A percentile compares a stretch with the other conserved stretches of the same genome.
These are phyloP conservation scores for Aspergillus carlsbadensis DNA, from an alignment of 495 filamentous ascomycete species.

Conservation along the genomic window DNA sequence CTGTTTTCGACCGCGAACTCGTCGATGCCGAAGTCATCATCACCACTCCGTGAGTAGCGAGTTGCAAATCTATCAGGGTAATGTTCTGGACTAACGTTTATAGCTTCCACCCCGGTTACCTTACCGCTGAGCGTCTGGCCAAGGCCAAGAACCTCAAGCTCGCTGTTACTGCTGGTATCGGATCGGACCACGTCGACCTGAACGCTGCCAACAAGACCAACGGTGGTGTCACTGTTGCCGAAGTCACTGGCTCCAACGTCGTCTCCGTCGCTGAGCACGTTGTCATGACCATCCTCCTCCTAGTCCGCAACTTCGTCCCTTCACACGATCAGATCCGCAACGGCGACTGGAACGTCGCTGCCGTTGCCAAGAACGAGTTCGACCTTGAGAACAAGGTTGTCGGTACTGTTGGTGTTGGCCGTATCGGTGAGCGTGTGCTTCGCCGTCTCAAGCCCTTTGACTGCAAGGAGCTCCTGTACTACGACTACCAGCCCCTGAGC, in stretches of 20 bases:
- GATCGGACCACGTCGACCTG: constrained; percentile 96
- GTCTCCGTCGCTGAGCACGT: constrained; percentile 93
- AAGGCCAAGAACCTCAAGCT: constrained; percentile 99
- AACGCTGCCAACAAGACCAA: constrained; percentile 98
- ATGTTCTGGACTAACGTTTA: constrained; percentile 19
- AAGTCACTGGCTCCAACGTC: constrained; percentile 93
- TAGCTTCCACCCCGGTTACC: constrained; percentile 98
- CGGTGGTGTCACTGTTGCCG: constrained; percentile 93
- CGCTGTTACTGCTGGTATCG: constrained; percentile 94
- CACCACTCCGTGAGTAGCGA: constrained; percentile 81
- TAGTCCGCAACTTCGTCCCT: constrained; percentile 97
- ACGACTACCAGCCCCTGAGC: constrained; percentile 93
- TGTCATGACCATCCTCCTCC: constrained; percentile 94
- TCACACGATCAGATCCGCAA: constrained; percentile 88
- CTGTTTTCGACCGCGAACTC: constrained; percentile 89
- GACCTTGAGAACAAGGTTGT: constrained; percentile 98
- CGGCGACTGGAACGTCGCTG: constrained; percentile 95
- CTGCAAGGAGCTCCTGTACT: constrained; percentile 99
- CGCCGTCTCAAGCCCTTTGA: constrained; percentile 94
- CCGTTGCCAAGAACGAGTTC: constrained; percentile 94
- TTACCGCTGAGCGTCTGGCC: constrained; percentile 91
- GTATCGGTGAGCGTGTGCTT: constrained; percentile 97
- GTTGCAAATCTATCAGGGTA: too few species aligned
- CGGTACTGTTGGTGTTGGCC: constrained; percentile 94
- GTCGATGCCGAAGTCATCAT: constrained; percentile 98